Conservation (phyloP, 2,329 filamentous ascomycete species). For the Penicillium digitatum region DNA sequence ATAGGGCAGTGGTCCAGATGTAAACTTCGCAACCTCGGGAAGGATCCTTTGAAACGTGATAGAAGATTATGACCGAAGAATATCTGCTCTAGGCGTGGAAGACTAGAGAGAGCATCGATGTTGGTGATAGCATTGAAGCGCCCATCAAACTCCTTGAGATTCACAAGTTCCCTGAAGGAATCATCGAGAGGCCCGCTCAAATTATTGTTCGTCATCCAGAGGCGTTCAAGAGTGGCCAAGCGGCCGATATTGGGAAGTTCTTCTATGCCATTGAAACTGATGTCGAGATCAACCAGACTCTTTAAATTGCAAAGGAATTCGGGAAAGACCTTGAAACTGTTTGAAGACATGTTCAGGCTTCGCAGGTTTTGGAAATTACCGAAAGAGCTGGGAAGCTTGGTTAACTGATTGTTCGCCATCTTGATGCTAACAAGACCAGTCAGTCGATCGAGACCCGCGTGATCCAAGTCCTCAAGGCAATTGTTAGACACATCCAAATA, state of each 20-base stretch:
- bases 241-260: slow-evolving; percentile 75
- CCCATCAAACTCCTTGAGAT: slow-evolving; percentile 83
- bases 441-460: slow-evolving; percentile 73
- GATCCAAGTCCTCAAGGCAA: slow-evolving; percentile 77
- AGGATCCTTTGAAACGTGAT: slow-evolving; percentile 84
- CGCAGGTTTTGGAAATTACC: slow-evolving; percentile 72
- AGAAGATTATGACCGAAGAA: slow-evolving; percentile 90
- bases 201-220: slow-evolving; percentile 95
- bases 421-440: slow-evolving; percentile 80
- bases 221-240: slow-evolving; percentile 73
- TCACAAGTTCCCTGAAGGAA: slow-evolving; percentile 68
- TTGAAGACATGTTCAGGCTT: slow-evolving; percentile 88
- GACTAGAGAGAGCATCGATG: slow-evolving; percentile 78
- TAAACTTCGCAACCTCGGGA: slow-evolving; percentile 75
- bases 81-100: slow-evolving; percentile 83
- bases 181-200: slow-evolving; percentile 70
- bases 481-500: slow-evolving; percentile 96
- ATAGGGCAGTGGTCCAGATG: slow-evolving; percentile 93
- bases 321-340: slow-evolving; percentile 81
- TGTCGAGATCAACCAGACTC: slow-evolving; percentile 83
- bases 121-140: slow-evolving; percentile 87
- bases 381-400: slow-evolving; percentile 75
- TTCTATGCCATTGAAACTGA: slow-evolving; percentile 92
- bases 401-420: slow-evolving; percentile 87
- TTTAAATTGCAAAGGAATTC: slow-evolving; percentile 76